A percentile compares a stretch with the other conserved stretches of the same genome.
Conservation (phyloP, 495 filamentous ascomycete genomes). For the Diplogelasinospora grovesii region DNA sequence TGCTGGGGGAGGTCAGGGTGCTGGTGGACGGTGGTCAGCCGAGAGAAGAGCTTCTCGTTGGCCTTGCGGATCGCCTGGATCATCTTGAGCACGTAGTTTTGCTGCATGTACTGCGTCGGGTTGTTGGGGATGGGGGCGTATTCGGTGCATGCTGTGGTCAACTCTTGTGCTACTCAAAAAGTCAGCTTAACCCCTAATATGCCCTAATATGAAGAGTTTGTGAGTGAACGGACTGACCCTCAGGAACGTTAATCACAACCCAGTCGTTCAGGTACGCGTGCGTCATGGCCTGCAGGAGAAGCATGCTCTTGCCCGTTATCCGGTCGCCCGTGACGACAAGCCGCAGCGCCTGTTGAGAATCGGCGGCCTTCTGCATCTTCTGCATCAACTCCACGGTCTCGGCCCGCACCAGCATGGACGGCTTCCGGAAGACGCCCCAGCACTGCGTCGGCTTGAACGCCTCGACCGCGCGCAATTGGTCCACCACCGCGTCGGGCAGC, state of each 20-base stretch:
- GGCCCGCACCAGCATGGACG: slow-evolving; percentile 64
- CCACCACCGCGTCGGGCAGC: slow-evolving; percentile 62
- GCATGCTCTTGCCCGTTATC: slow-evolving; percentile 74
- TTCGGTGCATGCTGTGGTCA: slow-evolving; percentile 68
- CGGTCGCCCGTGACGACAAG: slow-evolving; percentile 66
- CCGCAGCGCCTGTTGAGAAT: slow-evolving; percentile 53
- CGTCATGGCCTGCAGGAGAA: slow-evolving; percentile 77
- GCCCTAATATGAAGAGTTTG: neutral
- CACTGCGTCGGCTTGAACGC: slow-evolving; percentile 89
- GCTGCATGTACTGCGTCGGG: slow-evolving; percentile 65
- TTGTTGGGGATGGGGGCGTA: slow-evolving; percentile 61
- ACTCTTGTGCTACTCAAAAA: slow-evolving; percentile 60
- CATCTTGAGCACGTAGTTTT: slow-evolving; percentile 62
- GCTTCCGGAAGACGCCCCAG: slow-evolving; percentile 79
- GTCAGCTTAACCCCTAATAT: slow-evolving; percentile 11
- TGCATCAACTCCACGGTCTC: slow-evolving; percentile 67
- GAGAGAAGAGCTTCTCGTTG: slow-evolving; percentile 59
- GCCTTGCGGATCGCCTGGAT: slow-evolving; percentile 63
- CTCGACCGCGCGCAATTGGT: slow-evolving; percentile 71
- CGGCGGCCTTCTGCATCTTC: slow-evolving; percentile 47
- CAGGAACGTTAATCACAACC: slow-evolving; percentile 87
- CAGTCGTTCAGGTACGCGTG: slow-evolving; percentile 77
- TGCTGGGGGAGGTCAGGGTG: slow-evolving; percentile 55
- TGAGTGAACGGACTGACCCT: slow-evolving; percentile 51
- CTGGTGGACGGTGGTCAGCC: slow-evolving; percentile 48